A percentile compares a stretch with the other conserved stretches of the same genome.
These are phyloP conservation scores for Pseudopyricularia cyperi DNA, from an alignment of 2,329 filamentous ascomycete genomes.

Conservation along the genomic window DNA sequence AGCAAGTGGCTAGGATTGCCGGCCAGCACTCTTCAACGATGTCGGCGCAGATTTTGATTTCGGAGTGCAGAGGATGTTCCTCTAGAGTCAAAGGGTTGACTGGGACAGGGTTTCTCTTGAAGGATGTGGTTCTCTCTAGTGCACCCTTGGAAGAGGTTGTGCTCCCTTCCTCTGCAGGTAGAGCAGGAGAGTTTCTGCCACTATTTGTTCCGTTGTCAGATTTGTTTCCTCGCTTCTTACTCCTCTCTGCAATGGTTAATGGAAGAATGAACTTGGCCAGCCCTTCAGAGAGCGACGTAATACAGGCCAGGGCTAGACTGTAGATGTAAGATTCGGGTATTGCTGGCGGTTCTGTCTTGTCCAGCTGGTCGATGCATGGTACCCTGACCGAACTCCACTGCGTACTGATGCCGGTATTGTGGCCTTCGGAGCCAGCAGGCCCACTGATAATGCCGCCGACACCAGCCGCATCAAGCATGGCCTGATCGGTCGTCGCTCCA, in stretches of 20 bases:
- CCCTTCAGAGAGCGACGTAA: conserved; percentile 82
- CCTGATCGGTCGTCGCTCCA: conserved; percentile 58
- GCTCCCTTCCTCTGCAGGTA: conserved; percentile 19
- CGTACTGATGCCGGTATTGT: conserved; percentile 67
- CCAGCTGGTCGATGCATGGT: conserved; percentile 84
- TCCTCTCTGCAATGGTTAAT: conserved; percentile 65
- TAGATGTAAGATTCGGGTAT: conserved; percentile 93
- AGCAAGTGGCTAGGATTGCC: conserved; percentile 85
- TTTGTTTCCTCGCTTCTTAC: conserved; percentile 34
- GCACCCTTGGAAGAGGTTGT: conserved; percentile 18
- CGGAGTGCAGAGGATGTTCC: conserved; percentile 55
- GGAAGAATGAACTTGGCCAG: conserved; percentile 89
- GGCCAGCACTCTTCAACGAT: conserved; percentile 94
- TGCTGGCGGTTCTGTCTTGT: conserved; percentile 72
- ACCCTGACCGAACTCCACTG: conserved; percentile 85
- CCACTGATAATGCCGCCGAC: conserved; percentile 78
- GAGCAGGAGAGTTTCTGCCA: conserved; percentile 29
- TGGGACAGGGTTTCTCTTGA: conserved; percentile 64
- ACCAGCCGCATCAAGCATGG: conserved; percentile 78
- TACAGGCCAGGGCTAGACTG: conserved; percentile 74
- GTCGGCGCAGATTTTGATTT: conserved; percentile 64
- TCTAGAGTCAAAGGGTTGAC: conserved; percentile 70
- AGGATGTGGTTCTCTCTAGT: conserved; percentile 50
- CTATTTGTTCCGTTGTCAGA: conserved; percentile 27
- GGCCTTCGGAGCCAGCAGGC: conserved; percentile 51